Percentiles rank a stretch among this genome's conserved stretches.
These are phyloP conservation scores for Suillus alpinus DNA, from an alignment of 768 basidiomycete genomes.

Conservation along the genomic window DNA sequence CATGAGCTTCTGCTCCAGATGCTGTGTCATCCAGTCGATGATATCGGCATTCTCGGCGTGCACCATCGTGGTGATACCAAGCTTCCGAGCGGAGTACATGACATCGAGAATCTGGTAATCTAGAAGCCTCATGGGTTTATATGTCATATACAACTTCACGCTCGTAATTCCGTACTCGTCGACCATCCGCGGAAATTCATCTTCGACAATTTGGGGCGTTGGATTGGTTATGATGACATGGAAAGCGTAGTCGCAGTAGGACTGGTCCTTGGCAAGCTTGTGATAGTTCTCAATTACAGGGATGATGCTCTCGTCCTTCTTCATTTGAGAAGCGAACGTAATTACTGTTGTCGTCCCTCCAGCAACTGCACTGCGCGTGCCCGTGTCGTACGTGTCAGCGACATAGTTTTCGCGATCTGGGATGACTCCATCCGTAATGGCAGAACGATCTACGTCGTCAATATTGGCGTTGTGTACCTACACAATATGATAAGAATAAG, in stretches of 20 bases:
- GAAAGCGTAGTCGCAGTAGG: constrained; percentile 31
- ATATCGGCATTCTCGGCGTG: constrained; percentile 17
- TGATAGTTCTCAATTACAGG: constrained; percentile 33
- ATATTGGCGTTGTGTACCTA: constrained; percentile 6
- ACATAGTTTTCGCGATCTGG: constrained; percentile 9
- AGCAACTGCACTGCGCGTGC: constrained; percentile 27
- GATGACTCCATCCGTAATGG: constrained; percentile 5
- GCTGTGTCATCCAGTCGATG: constrained; percentile 19
- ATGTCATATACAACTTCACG: constrained; percentile 37
- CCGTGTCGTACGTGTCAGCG: constrained; percentile 33
- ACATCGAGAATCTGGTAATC: constrained; percentile 33
- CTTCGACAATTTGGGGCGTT: constrained; percentile 26
- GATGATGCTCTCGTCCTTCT: constrained; percentile 16
- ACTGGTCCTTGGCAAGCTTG: constrained; percentile 23
- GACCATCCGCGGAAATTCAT: constrained; percentile 32
- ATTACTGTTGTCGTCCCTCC: constrained; percentile 36
- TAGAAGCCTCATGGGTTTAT: constrained; percentile 29
- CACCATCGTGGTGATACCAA: constrained; percentile 17
- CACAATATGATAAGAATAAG: neutral
- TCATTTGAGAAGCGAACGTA: constrained; percentile 33
- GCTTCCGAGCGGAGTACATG: constrained; percentile 25
- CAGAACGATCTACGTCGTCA: constrained; percentile 5
- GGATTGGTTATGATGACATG: constrained; percentile 36
- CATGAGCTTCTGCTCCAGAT: constrained; percentile 13
- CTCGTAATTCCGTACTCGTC: constrained; percentile 30